Conservation (phyloP, 208 protist genomes). For the Leishmania turanica region DNA sequence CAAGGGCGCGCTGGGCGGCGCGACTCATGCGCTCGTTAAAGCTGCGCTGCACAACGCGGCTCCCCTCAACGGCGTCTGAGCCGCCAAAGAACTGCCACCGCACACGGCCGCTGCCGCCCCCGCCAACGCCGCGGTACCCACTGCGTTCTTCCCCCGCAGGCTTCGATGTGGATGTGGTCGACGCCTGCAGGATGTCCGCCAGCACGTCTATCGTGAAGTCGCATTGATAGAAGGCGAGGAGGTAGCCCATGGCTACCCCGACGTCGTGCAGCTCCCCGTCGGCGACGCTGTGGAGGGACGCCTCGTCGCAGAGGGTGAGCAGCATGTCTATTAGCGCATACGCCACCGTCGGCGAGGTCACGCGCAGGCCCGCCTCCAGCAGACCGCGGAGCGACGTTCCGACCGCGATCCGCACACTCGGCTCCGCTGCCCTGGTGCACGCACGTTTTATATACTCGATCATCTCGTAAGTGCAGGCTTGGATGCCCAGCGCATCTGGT, state of each 20-base stretch:
- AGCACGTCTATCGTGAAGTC: slow-evolving; percentile 31
- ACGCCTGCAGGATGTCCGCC: slow-evolving; percentile 21
- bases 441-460: slow-evolving; percentile 46
- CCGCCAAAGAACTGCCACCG: slow-evolving; percentile 59
- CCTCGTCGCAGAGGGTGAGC: slow-evolving; percentile 30
- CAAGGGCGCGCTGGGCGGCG: slow-evolving; percentile 38
- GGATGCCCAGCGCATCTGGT: slow-evolving; percentile 6
- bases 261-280: slow-evolving; percentile 37
- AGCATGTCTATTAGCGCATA: slow-evolving; percentile 32
- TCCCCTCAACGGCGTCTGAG: slow-evolving; percentile 37
- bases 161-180: slow-evolving; percentile 12
- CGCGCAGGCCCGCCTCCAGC: slow-evolving; percentile 35
- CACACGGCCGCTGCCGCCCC: slow-evolving; percentile 7
- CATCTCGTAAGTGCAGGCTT: slow-evolving; percentile 25
- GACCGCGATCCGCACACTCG: slow-evolving; percentile 38
- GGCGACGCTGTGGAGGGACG: slow-evolving; percentile 20
- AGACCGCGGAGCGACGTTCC: slow-evolving; percentile 33
- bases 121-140: slow-evolving; percentile 14
- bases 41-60: slow-evolving; percentile 44
- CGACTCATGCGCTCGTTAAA: slow-evolving; percentile 55
- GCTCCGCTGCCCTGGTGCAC: slow-evolving; percentile 18
- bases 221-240: slow-evolving; percentile 49
- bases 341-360: slow-evolving; percentile 25
- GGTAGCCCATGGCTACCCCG: slow-evolving; percentile 43
- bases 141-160: slow-evolving; percentile 15